Base-by-base conservation (phyloP, 805 yeast genomes). In the Wickerhamomyces alni region DNA sequence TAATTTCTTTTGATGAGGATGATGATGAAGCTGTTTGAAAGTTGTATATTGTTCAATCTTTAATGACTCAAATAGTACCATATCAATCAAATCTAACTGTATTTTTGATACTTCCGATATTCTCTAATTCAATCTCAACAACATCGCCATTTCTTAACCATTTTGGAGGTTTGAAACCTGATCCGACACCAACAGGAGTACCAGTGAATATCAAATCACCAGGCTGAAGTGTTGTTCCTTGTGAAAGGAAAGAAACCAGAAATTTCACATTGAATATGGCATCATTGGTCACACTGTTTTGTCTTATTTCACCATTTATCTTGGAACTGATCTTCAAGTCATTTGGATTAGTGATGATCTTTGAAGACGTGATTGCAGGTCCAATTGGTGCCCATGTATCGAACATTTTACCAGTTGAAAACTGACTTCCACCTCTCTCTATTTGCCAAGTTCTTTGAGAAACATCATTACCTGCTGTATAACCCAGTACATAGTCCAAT, bases 371-470 rank as follows among this genome's bases (percentile, higher is more conserved):
- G 35, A 75, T 61, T 8, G 69, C 72, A 5, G 81, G 81, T 3
- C 80, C 81, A 38, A 75, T 51, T 17, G 81, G 81, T 2, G 79
- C 77, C 69, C 71, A 75, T 4, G 69, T 69, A 42, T 75, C 81
- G 47, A 69, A 74, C 68, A 68, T 67, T 56, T 75, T 75, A 10
- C 77, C 75, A 10, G 67, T 55, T 29, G 66, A 58, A 66, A 74
- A 75, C 46, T 75, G 81, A 16, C 75, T 63, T 3, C 78, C 77
- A 26, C 77, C 77, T 28, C 69, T 60, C 36, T 67, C 63, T 35
- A 65, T 60, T 50, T 76, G 80, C 80, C 80, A 74, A n/a, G 66
- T 67, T 40, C 81, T 61, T 47, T 73, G 77, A 11, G 77, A 71
- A 9, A 75, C 72, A 50, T 75, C 82, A 53, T 76, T 72, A 5